Conservation (phyloP, 495 filamentous ascomycete species). For the Penicillium mononematosum region DNA sequence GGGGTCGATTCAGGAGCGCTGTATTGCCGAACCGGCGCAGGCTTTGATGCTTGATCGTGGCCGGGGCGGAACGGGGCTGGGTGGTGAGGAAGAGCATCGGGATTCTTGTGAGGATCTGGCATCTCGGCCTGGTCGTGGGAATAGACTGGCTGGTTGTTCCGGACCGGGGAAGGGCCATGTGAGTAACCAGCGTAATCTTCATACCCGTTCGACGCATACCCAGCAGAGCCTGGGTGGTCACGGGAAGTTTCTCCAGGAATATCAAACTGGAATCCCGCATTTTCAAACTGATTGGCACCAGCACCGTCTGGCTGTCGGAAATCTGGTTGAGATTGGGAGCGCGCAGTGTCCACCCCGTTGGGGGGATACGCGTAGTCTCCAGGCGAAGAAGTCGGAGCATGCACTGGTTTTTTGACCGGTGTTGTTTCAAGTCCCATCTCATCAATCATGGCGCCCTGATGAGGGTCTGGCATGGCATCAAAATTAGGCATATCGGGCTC, state of each 20-base stretch:
- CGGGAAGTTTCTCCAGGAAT: constrained; percentile 62
- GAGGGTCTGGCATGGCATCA: constrained; percentile 56
- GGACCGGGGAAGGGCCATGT: constrained; percentile 28
- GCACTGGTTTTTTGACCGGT: constrained; percentile 21
- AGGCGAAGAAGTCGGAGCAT: constrained; percentile 19
- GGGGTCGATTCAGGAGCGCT: constrained; percentile 35
- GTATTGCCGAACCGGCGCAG: constrained; percentile 74
- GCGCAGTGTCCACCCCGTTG: constrained; percentile 38
- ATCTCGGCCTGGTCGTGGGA: constrained; percentile 18
- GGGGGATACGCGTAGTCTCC: constrained; percentile 40
- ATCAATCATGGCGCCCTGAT: constrained; percentile 43
- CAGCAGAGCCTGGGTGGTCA: constrained; percentile 33
- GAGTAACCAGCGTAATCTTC: constrained; percentile 11
- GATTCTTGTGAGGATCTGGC: constrained; percentile 42
- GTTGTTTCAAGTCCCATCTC: constrained; percentile 47
- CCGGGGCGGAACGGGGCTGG: constrained; percentile 80
- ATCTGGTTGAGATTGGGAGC: constrained; percentile 68
- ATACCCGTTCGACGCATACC: constrained; percentile 17
- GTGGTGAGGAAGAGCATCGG: constrained; percentile 70
- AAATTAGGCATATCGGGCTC: constrained; percentile 71
- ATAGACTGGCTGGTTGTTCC: constrained; percentile 24
- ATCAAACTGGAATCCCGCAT: constrained; percentile 62
- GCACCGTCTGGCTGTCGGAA: constrained; percentile 49
- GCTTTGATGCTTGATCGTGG: constrained; percentile 58
- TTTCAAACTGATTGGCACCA: constrained; percentile 53